Base-by-base conservation (phyloP, 2,329 filamentous ascomycete species). In the Xylariaceae sp. region DNA sequence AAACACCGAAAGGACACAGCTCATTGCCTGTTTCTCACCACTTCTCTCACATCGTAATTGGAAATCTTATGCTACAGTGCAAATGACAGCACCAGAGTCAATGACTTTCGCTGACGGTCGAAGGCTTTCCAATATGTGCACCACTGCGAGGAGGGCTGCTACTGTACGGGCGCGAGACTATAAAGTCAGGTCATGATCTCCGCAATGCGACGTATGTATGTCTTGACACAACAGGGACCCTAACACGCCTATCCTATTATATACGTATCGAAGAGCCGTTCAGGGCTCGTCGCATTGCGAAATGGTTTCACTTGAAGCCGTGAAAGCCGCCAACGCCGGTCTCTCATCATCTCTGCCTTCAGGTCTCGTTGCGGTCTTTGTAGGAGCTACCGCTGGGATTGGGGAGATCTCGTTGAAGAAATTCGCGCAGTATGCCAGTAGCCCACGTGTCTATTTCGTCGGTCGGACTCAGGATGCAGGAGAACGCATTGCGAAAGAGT, bases 371-470 rank as follows among this genome's bases (percentile, higher is more conserved):
- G 75, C 71, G 9, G 69, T 78, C 48, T 78, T 80, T 52, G 70
- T 74, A 14, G 76, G 78, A 22, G 76, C 65, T 18, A 80, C 76
- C 3, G 75, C 68, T 30, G 76, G 77, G 38, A 73, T 80, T 43
- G 76, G 77, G 22, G 72, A 75, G 56, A 66, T 64, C 32, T 72
- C 75, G 0, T 57, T 79, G 14, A 73, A 71, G 50, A 62, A 69
- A 12, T 75, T 79, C 43, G 73, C 72, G 5, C 64, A 68, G 27
- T 55, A 73, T 45, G 62, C 71, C 18, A 44, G 54, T 4, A 61
- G 65, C 3, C 75, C 75, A 1, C 67, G 65, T 2, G 69, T 73
- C 19, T 78, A 79, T 58, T 60, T 80, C 41, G 62, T 80, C 44
- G 77, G 77, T 6, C 69, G 76, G 18, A 75, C 70, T 1, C 61